phyloP scores from a whole-genome alignment of 768 basidiomycete genomes.

The Lactarius indigo region DNA sequence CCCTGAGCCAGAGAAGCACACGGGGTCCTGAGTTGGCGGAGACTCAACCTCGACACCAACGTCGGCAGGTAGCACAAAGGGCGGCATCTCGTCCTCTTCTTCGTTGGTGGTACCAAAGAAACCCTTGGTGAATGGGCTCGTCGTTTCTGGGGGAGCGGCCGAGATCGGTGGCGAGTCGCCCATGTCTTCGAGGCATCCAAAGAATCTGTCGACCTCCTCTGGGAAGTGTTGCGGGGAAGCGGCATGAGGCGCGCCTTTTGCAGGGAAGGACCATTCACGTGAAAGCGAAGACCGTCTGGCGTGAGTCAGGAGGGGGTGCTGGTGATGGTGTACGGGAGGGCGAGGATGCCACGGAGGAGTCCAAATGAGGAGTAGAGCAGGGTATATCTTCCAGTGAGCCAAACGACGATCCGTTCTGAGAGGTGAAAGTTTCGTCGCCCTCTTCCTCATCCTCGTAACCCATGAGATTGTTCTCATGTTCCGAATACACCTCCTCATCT shows the following conservation, averaged over 20 bases:
- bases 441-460: constrained; percentile 73
- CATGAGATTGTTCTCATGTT: constrained; percentile 55
- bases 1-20: constrained; percentile 31
- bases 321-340: constrained; percentile 30
- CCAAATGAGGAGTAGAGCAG: constrained; percentile 32
- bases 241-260: constrained; percentile 23
- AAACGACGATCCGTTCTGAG: constrained; percentile 32
- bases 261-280: constrained; percentile 64
- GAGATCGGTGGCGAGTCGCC: constrained; percentile 47
- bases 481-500: constrained; percentile 36
- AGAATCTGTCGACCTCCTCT: constrained; percentile 71
- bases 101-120: constrained; percentile 40
- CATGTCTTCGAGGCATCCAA: constrained; percentile 58
- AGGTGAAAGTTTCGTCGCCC: constrained; percentile 55
- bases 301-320: constrained; percentile 31
- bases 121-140: constrained; percentile 54
- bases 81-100: constrained; percentile 50
- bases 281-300: constrained; percentile 45
- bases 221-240: constrained; percentile 27
- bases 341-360: constrained; percentile 33
- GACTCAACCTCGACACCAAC: constrained; percentile 38
- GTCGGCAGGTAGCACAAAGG: constrained; percentile 46
- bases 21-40: constrained; percentile 33
- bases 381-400: constrained; percentile 33
- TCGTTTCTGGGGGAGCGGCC: constrained; percentile 39